These are phyloP conservation scores for Hypoxylon sp. DNA, from an alignment of 2,329 filamentous ascomycete genomes.

Conservation along the genomic window DNA sequence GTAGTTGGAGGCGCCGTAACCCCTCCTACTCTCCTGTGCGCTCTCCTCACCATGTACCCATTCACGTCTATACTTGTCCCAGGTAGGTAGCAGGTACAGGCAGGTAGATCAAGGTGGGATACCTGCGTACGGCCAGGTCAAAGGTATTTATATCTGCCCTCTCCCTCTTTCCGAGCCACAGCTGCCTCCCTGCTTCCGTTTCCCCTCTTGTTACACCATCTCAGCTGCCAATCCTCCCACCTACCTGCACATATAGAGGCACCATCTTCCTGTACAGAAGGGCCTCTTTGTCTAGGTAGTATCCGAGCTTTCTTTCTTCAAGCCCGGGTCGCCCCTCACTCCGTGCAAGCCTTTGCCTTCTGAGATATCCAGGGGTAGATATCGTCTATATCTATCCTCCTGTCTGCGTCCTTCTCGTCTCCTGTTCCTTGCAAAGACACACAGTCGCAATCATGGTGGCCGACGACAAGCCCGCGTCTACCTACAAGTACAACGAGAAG, in stretches of 20 bases:
- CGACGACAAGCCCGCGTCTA: slow-evolving; percentile 54
- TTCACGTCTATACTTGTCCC: neutral
- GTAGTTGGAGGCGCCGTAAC: slow-evolving; percentile 22
- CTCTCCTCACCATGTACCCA: slow-evolving; percentile 11
- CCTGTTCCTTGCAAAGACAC: neutral
- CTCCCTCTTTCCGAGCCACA: slow-evolving; percentile 3
- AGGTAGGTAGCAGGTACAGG: neutral
- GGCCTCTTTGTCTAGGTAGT: slow-evolving; percentile 16
- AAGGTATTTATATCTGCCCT: slow-evolving; percentile 32
- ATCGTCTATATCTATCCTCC: neutral
- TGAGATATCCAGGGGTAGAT: slow-evolving; percentile 4
- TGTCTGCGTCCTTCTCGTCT: neutral
- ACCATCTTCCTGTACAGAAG: slow-evolving; percentile 2
- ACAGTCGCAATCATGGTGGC: slow-evolving; percentile 50
- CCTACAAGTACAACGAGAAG: slow-evolving; percentile 64
- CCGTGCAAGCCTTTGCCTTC: slow-evolving; percentile 7
- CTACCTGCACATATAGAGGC: slow-evolving; percentile 13
- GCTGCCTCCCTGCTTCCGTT: slow-evolving; percentile 6
- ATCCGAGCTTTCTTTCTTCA: neutral
- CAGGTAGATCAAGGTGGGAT: slow-evolving; percentile 5
- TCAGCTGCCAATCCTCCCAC: slow-evolving; percentile 10
- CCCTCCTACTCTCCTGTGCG: neutral
- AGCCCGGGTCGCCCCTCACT: slow-evolving; percentile 17
- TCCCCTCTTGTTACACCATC: slow-evolving; percentile 28
- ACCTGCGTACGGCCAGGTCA: neutral